These are phyloP conservation scores for Chalciporus sphaerocephalus DNA, from an alignment of 768 basidiomycete genomes.

Conservation along the genomic window DNA sequence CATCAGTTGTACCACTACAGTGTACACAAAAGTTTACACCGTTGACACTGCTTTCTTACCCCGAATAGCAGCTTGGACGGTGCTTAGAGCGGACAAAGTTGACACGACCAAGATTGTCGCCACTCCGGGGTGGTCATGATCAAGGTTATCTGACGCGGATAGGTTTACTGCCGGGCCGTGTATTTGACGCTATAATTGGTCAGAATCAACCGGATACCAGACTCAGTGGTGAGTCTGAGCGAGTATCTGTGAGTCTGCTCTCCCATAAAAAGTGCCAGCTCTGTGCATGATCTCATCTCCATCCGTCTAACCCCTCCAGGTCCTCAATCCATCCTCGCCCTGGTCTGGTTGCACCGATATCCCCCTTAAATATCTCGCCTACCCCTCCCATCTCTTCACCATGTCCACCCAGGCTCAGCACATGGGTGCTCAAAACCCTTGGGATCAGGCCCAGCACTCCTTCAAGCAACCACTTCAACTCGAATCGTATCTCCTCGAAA, in stretches of 20 bases:
- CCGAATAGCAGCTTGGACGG: too few relatives aligned
- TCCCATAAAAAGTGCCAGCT: conserved; percentile 12
- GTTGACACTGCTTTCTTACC: neutral
- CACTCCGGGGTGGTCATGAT: neutral
- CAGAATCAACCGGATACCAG: neutral
- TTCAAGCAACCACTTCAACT: conserved; percentile 24
- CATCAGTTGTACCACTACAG: too few relatives aligned
- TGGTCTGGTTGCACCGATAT: conserved; percentile 3
- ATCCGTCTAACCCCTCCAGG: neutral
- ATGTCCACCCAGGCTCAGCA: conserved; percentile 25
- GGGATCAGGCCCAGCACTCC: conserved; percentile 17
- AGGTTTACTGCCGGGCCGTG: conserved; percentile 9
- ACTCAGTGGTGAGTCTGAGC: neutral
- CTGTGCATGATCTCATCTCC: neutral
- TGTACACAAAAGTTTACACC: too few relatives aligned
- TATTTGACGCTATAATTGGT: neutral
- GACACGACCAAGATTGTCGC: too few relatives aligned
- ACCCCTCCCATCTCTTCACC: neutral
- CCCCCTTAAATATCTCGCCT: neutral
- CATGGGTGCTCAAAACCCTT: conserved; percentile 7
- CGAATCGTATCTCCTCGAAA: conserved; percentile 21
- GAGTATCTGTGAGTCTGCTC: too few relatives aligned
- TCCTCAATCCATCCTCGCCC: neutral
- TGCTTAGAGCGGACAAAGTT: too few relatives aligned
- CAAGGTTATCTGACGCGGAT: neutral